These are phyloP conservation scores for Myxozyma vanderwaltii DNA, from an alignment of 805 yeast species.

Conservation along the genomic window DNA sequence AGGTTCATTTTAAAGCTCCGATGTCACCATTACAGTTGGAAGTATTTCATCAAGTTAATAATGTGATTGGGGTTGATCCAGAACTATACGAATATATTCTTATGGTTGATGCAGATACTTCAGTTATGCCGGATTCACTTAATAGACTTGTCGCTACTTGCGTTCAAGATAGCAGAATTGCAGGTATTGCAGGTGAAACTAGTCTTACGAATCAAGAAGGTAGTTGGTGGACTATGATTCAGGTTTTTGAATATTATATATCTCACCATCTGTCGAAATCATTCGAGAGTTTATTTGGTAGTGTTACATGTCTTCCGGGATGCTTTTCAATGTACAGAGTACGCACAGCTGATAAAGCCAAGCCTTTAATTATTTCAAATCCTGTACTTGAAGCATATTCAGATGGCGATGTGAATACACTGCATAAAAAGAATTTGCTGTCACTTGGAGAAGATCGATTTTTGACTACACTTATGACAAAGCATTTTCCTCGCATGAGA, in stretches of 20 bases:
- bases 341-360: constrained; percentile 51
- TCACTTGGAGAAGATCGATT: constrained; percentile 65
- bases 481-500: constrained; percentile 57
- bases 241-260: constrained; percentile 64
- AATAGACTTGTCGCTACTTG: constrained; percentile 61
- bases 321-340: constrained; percentile 61
- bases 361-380: constrained; percentile 62
- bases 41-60: constrained; percentile 56
- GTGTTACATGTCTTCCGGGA: constrained; percentile 69
- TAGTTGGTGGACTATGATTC: constrained; percentile 61
- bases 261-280: constrained; percentile 67
- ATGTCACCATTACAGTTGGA: constrained; percentile 62
- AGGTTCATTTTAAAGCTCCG: constrained; percentile 59
- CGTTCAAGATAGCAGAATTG: constrained; percentile 58
- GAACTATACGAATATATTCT: constrained; percentile 58
- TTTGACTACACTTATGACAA: constrained; percentile 59
- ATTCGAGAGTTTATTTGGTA: constrained; percentile 61
- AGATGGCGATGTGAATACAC: constrained; percentile 57
- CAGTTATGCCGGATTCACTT: constrained; percentile 55
- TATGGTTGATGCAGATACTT: constrained; percentile 68
- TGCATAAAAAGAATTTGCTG: constrained; percentile 62
- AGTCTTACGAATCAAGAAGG: constrained; percentile 57
- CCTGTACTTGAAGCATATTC: constrained; percentile 60
- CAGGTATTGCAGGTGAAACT: constrained; percentile 67
- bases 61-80: constrained; percentile 61